Conservation (phyloP, 306 rosid species). For the Begonia loranthoides region DNA sequence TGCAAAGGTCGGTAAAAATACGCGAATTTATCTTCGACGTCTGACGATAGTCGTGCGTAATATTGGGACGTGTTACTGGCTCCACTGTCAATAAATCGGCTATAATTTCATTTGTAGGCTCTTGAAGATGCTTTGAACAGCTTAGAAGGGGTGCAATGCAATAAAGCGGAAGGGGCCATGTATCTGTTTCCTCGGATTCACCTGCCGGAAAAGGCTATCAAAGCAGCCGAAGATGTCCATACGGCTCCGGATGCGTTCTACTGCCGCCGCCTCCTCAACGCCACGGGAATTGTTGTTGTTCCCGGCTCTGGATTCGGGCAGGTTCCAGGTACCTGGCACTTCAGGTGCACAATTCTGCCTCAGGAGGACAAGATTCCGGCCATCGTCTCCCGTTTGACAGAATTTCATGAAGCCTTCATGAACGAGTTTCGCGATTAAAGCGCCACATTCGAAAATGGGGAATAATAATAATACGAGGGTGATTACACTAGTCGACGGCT, state of each 20-base stretch:
- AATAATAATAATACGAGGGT: not conserved
- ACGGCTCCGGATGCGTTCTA: conserved; percentile 67
- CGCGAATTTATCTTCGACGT: too few species aligned
- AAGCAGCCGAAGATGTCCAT: conserved; percentile 63
- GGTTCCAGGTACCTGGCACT: conserved; percentile 97
- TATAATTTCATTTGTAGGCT: conserved; percentile 21
- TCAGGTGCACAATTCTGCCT: conserved; percentile 91
- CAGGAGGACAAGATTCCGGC: conserved; percentile 91
- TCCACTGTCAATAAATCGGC: too few species aligned
- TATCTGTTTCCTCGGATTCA: conserved; percentile 63
- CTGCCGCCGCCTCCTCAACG: conserved; percentile 51
- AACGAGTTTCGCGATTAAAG: conserved; percentile 48
- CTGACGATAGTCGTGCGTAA: too few species aligned
- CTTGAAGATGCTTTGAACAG: conserved; percentile 63
- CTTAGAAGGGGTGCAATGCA: conserved; percentile 78
- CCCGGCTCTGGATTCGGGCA: conserved; percentile 96
- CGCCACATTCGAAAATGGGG: not conserved
- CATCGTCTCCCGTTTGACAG: conserved; percentile 51
- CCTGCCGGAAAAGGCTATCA: conserved; percentile 60
- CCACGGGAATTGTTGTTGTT: conserved; percentile 81
- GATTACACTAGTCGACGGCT: too few species aligned
- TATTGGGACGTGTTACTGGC: too few species aligned
- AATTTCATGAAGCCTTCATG: conserved; percentile 73
- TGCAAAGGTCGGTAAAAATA: conserved; percentile 55
- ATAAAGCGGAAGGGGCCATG: conserved; percentile 96